Percentiles rank a stretch among this genome's conserved stretches.
These are phyloP conservation scores for Nicotiana attenuata DNA, from an alignment of 257 asterid species.

Conservation along the genomic window DNA sequence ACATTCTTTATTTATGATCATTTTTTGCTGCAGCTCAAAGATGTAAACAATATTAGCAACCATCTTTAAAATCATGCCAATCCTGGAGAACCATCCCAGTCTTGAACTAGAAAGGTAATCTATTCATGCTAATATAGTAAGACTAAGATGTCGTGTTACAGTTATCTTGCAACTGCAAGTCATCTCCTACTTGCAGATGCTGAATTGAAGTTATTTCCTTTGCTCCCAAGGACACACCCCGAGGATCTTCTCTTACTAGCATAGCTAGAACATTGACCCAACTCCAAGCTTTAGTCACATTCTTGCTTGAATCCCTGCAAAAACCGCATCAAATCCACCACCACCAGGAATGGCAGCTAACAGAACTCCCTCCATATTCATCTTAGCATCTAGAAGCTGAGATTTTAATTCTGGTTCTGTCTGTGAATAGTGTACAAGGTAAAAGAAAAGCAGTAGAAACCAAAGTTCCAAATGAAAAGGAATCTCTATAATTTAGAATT, in stretches of 20 bases:
- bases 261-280: constrained; percentile 70
- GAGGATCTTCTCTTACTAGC: constrained; percentile 87
- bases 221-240: constrained; percentile 64
- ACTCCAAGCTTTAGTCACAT: constrained; percentile 66
- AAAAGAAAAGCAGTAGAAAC: constrained; percentile 7
- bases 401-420: constrained; percentile 97
- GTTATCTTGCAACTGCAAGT: neutral
- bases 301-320: constrained; percentile 59
- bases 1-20: neutral
- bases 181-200: neutral
- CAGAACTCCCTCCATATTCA: constrained; percentile 76
- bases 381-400: constrained; percentile 63
- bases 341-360: constrained; percentile 98
- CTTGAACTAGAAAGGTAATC: neutral
- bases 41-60: neutral
- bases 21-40: neutral
- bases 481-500: neutral
- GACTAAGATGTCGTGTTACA: neutral
- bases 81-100: neutral
- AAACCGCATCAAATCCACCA: constrained; percentile 94
- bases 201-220: constrained; percentile 45
- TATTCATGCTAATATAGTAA: neutral
- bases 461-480: neutral
- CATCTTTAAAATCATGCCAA: neutral
- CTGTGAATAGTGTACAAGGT: constrained; percentile 34